Conservation (phyloP, 257 asterid genomes). For the Petunia secreta region DNA sequence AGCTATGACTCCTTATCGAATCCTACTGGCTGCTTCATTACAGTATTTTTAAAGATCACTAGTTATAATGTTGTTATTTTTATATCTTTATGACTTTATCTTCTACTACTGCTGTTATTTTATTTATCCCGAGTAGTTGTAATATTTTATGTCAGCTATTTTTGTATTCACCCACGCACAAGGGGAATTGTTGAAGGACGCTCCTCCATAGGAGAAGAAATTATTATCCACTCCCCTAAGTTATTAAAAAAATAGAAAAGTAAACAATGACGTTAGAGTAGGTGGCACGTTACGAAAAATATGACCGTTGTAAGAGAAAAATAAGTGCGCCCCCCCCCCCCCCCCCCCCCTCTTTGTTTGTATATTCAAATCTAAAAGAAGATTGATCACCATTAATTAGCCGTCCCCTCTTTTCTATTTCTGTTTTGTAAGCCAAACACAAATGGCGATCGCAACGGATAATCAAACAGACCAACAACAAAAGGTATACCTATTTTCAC, state of each 20-base stretch:
- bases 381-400: not conserved
- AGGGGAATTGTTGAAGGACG: not conserved
- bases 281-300: slow-evolving; percentile 22
- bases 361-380: slow-evolving; percentile 31
- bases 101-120: too few species aligned
- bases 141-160: too few species aligned
- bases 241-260: too few species aligned
- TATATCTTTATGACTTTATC: too few species aligned
- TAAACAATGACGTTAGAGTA: too few species aligned
- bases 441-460: slow-evolving; percentile 64
- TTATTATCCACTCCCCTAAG: not conserved
- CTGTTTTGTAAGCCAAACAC: not conserved
- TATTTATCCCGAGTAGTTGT: too few species aligned
- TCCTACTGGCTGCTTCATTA: too few species aligned
- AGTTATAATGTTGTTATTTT: too few species aligned
- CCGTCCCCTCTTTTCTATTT: not conserved
- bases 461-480: slow-evolving; percentile 49
- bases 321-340: not conserved
- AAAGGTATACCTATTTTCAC: slow-evolving; percentile 42
- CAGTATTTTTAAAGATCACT: too few species aligned
- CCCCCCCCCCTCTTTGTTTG: not conserved
- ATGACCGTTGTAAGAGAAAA: slow-evolving; percentile 37
- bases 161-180: too few species aligned
- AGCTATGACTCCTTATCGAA: too few species aligned
- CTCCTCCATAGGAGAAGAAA: slow-evolving; percentile 1